A percentile compares a stretch with the other conserved stretches of the same genome.
Conservation (phyloP, 306 rosid genomes). For the Fagus crenata region DNA sequence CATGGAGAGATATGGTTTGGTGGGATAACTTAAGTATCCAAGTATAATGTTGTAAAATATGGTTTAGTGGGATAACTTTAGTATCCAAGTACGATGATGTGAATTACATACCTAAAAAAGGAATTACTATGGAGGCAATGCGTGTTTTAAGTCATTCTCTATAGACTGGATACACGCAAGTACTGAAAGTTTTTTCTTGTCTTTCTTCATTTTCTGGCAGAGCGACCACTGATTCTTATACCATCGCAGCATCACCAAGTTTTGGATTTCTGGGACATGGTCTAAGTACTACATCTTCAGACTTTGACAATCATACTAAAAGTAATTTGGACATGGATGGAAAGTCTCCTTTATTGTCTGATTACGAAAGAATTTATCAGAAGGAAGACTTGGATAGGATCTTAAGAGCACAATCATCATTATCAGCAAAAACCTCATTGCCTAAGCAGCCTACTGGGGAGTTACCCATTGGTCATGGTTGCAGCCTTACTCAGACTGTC, state of each 20-base stretch:
- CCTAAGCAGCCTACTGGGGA: constrained; percentile 59
- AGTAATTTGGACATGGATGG: constrained; percentile 49
- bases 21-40: no score
- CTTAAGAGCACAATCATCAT: constrained; percentile 46
- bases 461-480: constrained; percentile 57
- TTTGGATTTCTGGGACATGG: constrained; percentile 45
- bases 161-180: no score
- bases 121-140: no score
- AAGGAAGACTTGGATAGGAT: constrained; percentile 36
- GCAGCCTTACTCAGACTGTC: constrained; percentile 78
- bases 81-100: no score
- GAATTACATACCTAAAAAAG: no score
- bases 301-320: constrained; percentile 40
- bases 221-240: no score
- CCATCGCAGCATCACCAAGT: constrained; percentile 71
- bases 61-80: no score
- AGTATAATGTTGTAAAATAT: no score
- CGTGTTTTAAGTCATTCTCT: no score
- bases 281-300: constrained; percentile 52
- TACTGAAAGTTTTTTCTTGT: no score
- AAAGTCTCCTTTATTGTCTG: constrained; percentile 54
- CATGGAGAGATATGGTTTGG: no score
- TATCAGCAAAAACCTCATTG: constrained; percentile 51
- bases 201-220: no score
- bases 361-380: constrained; percentile 34